These are phyloP conservation scores for Sarocladium strictum DNA, from an alignment of 2,329 filamentous ascomycete species.

Conservation along the genomic window DNA sequence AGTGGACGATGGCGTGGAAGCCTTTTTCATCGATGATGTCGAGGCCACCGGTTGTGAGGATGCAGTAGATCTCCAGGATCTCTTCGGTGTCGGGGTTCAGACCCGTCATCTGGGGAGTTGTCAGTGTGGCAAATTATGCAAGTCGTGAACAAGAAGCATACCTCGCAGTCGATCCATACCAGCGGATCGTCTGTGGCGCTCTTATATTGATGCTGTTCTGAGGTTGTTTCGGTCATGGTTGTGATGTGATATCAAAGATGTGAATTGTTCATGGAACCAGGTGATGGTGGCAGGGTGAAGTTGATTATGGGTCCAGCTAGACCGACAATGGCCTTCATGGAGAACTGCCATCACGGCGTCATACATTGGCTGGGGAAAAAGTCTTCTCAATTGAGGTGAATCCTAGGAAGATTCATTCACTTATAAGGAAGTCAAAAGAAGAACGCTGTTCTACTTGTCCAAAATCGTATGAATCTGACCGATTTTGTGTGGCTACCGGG, in stretches of 20 bases:
- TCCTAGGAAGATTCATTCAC: no score
- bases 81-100: slow-evolving; percentile 68
- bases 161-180: slow-evolving; percentile 77
- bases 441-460: no score
- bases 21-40: slow-evolving; percentile 69
- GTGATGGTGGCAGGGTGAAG: background rate
- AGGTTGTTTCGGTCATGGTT: background rate
- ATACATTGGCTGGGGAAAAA: no score
- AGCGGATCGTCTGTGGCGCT: slow-evolving; percentile 49
- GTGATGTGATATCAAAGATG: background rate
- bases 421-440: no score
- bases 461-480: no score
- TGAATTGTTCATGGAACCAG: background rate
- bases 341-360: background rate
- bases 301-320: background rate
- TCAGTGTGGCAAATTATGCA: background rate
- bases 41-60: slow-evolving; percentile 78
- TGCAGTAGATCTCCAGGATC: slow-evolving; percentile 88
- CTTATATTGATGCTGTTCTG: slow-evolving; percentile 2
- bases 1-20: slow-evolving; percentile 76
- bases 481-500: no score
- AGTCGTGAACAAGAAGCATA: slow-evolving; percentile 18
- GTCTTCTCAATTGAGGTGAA: no score
- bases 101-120: slow-evolving; percentile 65
- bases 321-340: background rate